Conservation (phyloP, 805 yeast genomes). For the Suhomyces xylopsoci region DNA sequence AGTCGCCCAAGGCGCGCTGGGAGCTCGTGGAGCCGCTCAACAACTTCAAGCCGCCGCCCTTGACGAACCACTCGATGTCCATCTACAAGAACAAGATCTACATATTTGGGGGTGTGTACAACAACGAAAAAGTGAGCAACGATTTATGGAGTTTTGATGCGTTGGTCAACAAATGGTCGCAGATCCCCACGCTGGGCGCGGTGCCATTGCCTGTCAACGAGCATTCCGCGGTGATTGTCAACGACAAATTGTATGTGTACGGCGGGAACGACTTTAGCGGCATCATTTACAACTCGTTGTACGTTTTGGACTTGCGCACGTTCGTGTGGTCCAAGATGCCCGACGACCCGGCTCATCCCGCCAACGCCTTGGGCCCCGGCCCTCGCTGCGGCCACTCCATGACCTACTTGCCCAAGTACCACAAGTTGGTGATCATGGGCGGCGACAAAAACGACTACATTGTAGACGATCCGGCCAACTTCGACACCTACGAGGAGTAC, state of each 20-base stretch:
- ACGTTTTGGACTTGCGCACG: constrained; percentile 72
- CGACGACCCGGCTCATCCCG: constrained; percentile 34
- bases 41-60: constrained; percentile 64
- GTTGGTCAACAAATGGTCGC: constrained; percentile 61
- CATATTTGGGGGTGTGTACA: constrained; percentile 85
- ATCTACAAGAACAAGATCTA: constrained; percentile 75
- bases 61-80: constrained; percentile 88
- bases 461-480: constrained; percentile 42
- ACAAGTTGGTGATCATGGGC: constrained; percentile 82
- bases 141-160: constrained; percentile 85
- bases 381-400: constrained; percentile 90
- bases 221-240: constrained; percentile 79
- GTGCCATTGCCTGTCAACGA: constrained; percentile 85
- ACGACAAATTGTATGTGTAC: constrained; percentile 74
- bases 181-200: constrained; percentile 66
- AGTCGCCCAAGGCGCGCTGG: constrained; percentile 85
- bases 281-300: constrained; percentile 59
- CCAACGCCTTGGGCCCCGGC: constrained; percentile 58
- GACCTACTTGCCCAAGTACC: constrained; percentile 62
- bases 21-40: constrained; percentile 56
- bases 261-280: constrained; percentile 88
- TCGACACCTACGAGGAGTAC: constrained; percentile 51
- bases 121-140: constrained; percentile 63
- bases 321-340: constrained; percentile 66
- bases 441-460: constrained; percentile 81